Conservation (phyloP, 2,329 filamentous ascomycete species). For the Canariomyces notabilis region DNA sequence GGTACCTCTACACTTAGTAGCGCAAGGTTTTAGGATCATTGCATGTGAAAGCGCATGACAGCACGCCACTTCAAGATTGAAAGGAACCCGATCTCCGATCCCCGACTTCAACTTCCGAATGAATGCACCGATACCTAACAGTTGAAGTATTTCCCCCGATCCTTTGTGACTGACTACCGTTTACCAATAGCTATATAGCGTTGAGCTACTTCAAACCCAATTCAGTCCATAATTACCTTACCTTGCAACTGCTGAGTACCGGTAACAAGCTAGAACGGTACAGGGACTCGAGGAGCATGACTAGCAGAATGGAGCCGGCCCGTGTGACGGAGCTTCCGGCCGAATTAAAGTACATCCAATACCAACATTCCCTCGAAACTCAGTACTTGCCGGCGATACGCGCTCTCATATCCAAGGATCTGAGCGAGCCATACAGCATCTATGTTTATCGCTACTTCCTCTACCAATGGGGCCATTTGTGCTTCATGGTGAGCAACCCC, state of each 20-base stretch:
- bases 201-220: too few species aligned
- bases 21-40: too few species aligned
- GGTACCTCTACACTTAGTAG: too few species aligned
- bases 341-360: constrained; percentile 56
- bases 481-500: constrained; percentile 67
- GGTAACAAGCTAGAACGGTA: too few species aligned
- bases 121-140: too few species aligned
- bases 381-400: constrained; percentile 79
- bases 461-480: constrained; percentile 96
- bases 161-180: too few species aligned
- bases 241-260: too few species aligned
- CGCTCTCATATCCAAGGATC: constrained; percentile 87
- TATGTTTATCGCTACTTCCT: constrained; percentile 98
- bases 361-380: constrained; percentile 55
- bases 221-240: too few species aligned
- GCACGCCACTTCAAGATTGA: background rate
- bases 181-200: too few species aligned
- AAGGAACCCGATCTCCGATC: background rate
- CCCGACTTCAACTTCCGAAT: background rate
- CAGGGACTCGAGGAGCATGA: too few species aligned
- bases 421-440: constrained; percentile 98
- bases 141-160: too few species aligned
- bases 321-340: constrained; percentile 35
- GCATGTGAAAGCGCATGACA: constrained; percentile 13
- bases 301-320: constrained; percentile 32